Percentiles rank a stretch among this genome's conserved stretches.
These are phyloP conservation scores for Lavandula angustifolia DNA, from an alignment of 257 asterid genomes.

Conservation along the genomic window DNA sequence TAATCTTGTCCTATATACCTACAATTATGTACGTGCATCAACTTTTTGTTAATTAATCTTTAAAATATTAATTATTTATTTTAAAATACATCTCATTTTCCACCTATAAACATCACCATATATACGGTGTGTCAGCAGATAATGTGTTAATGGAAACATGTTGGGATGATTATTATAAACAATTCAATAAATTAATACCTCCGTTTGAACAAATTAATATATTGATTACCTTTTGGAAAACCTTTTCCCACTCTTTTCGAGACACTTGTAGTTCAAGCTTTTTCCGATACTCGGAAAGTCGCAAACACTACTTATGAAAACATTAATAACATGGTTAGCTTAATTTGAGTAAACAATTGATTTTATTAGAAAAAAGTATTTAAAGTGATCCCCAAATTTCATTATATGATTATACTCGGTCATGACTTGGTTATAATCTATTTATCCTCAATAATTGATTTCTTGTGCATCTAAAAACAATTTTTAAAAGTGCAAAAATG, in stretches of 20 bases:
- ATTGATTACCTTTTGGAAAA: slow-evolving; percentile 20
- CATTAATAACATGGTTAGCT: too few species aligned
- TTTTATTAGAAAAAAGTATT: too few species aligned
- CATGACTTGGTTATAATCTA: too few species aligned
- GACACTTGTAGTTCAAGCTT: slow-evolving; percentile 35
- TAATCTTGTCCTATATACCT: slow-evolving; percentile 51
- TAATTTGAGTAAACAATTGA: too few species aligned
- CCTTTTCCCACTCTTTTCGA: slow-evolving; percentile 17
- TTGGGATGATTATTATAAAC: slow-evolving; percentile 24
- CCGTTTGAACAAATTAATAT: neutral
- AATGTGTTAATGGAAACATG: slow-evolving; percentile 40
- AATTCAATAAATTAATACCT: slow-evolving; percentile 14
- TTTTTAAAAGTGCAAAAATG: too few species aligned
- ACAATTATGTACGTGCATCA: slow-evolving; percentile 38
- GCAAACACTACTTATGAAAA: too few species aligned
- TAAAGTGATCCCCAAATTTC: too few species aligned
- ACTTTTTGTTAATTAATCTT: slow-evolving; percentile 33
- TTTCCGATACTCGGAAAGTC: too few species aligned
- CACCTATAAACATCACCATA: slow-evolving; percentile 35
- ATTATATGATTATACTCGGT: too few species aligned
- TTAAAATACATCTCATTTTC: slow-evolving; percentile 28
- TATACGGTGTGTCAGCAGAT: slow-evolving; percentile 24
- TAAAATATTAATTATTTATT: slow-evolving; percentile 21
- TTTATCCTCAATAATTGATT: too few species aligned
- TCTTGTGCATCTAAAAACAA: too few species aligned